Evolutionary conservation across 352 stramenopile genomes (phyloP).

Genomic region (Globisporangium alternatum): DNA sequence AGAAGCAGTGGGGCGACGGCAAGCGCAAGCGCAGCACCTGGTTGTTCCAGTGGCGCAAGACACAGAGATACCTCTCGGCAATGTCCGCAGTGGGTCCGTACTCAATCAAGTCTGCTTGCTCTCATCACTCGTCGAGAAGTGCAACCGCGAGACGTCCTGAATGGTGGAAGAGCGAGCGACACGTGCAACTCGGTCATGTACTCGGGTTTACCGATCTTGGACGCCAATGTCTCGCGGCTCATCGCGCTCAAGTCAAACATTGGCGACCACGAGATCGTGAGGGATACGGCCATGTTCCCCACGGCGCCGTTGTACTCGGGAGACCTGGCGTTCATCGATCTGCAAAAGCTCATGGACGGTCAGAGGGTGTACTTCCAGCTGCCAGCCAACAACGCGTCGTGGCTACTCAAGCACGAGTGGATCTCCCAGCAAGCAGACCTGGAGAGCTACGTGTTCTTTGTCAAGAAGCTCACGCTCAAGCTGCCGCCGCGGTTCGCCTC

Average conservation of each 20-base stretch:
- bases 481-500: neutral
- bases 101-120: constrained; percentile 2
- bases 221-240: constrained; percentile 1
- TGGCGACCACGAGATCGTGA: neutral
- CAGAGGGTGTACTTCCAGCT: constrained; percentile 1
- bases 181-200: constrained; percentile 2
- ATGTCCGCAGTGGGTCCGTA: neutral
- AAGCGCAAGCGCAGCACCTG: neutral
- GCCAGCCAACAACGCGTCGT: neutral
- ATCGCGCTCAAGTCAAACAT: neutral
- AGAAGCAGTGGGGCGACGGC: constrained; percentile 2
- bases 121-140: constrained; percentile 2
- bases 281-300: neutral
- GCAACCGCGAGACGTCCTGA: constrained; percentile 3
- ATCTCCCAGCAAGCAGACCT: neutral
- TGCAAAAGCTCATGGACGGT: constrained; percentile 4
- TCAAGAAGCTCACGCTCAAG: constrained; percentile 5
- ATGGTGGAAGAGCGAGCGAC: neutral
- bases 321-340: constrained; percentile 3
- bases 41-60: constrained; percentile 2
- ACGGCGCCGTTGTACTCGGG: neutral
- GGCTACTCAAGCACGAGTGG: constrained; percentile 2
- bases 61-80: neutral
- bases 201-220: neutral
- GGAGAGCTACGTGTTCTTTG: constrained; percentile 4